Evolutionary conservation across 2,329 filamentous ascomycete genomes (phyloP), one percentile per base, ranked within the genome.

Genomic region (Didymosphaeria variabile): DNA sequence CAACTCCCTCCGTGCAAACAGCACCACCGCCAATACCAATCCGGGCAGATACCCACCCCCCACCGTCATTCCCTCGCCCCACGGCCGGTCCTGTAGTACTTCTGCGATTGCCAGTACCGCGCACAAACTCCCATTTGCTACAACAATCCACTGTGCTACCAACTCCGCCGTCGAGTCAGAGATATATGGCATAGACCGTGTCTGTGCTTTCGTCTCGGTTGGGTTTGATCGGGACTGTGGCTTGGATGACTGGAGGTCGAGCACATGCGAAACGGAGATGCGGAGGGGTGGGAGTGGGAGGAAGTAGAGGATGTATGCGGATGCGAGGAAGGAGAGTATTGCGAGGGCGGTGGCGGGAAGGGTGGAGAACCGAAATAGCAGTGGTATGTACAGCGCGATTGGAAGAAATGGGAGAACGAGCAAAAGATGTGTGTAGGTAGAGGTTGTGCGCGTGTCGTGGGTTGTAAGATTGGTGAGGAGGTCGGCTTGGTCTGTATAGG

Each of bases 1-100:
- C 85, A 93, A 88, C 71, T 90, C 82, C 55, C 86, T 78, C 77
- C 92, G 88, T 32, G 87, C 87, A 50, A 85, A 76, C 59, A 92
- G 68, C 6, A 88, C 83, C 21, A 91, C 81, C 0, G 67, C 82
- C 69, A 91, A 88, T 1, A 93, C 84, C 1, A 88, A 62, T 7
- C 70, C 77, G 2, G 81, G 80, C 46, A 83, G 42, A 64, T 80
- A 69, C 78, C 70, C 81, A 60, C 74, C 72, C 10, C 74, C 73
- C 15, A 77, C 60, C 67, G 59, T 67, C 46, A 77, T 64, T 0
- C 75, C 75, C 23, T 74, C 67, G 8, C 65, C 65, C 60, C 70
- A 74, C 26, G 45, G 29, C 31, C 69, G 57, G 1, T 64, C 66
- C 17, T 65, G 62, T 73, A 65, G 68, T 66, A 74, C 61, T 64